A percentile compares a stretch with the other conserved stretches of the same genome.
Conservation (phyloP, 1,284 basidiomycete genomes). For the Xerocomus nothofagi region DNA sequence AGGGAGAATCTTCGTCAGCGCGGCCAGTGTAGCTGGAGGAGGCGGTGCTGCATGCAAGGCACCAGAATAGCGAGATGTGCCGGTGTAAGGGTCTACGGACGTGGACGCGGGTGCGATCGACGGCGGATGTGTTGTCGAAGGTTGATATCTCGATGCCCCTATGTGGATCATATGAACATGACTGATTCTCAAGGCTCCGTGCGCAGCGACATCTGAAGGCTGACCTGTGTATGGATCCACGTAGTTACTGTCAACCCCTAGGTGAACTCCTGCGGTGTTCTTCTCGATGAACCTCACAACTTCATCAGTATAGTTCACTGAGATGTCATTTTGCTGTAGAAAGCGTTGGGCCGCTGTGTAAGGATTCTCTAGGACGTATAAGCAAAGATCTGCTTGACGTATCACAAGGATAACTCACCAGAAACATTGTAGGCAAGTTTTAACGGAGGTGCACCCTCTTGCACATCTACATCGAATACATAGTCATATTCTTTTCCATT, state of each 20-base stretch:
- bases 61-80: constrained; percentile 40
- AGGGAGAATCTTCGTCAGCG: constrained; percentile 51
- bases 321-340: constrained; percentile 82
- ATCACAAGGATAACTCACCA: constrained; percentile 48
- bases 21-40: constrained; percentile 22
- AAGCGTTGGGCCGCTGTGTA: constrained; percentile 90
- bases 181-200: constrained; percentile 15
- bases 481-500: constrained; percentile 97
- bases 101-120: constrained; percentile 25
- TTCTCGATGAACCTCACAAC: constrained; percentile 94
- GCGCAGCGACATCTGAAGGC: constrained; percentile 16
- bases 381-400: constrained; percentile 4
- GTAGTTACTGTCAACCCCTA: constrained; percentile 63
- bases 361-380: constrained; percentile 74
- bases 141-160: constrained; percentile 36
- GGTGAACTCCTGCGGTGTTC: constrained; percentile 77
- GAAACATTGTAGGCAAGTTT: constrained; percentile 93
- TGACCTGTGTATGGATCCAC: constrained; percentile 91
- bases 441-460: constrained; percentile 89
- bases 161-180: constrained; percentile 18
- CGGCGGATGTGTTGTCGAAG: constrained; percentile 11
- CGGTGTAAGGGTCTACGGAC: constrained; percentile 43
- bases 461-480: constrained; percentile 96
- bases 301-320: constrained; percentile 83
- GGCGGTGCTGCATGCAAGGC: constrained; percentile 26